Evolutionary conservation across 345 rosid genomes (phyloP), one percentile per base, ranked within the genome.

Genomic region (Salix brachista): DNA sequence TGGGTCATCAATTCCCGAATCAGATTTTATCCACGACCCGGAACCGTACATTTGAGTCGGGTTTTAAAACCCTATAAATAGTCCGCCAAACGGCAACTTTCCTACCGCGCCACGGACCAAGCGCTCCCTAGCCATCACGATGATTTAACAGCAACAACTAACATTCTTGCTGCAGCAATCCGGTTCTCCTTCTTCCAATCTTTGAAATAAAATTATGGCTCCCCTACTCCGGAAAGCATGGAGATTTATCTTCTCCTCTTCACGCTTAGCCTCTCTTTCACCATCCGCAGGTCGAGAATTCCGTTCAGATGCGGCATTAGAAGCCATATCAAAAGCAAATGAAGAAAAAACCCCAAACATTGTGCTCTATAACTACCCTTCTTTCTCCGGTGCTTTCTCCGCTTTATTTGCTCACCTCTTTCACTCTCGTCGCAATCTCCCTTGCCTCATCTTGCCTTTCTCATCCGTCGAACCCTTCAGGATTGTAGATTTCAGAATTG

Each of bases 221-320:
- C 30, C 30, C 71, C 23, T 25, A 23, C 19, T 76, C 2, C 52
- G 17, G 41, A 60, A 56, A 73, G 79, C 60, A 72, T 72, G 66
- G 71, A 70, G 42, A 16, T 8, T 67, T 18, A 23, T 71, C 11
- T 42, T 58, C 28, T 8, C 28, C 50, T 34, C 56, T 18, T 11
- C 69, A 1, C 36, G 69, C 1, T 58, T 6, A 1, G 36, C 60
- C 52, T 36, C 64, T 36, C 26, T 18, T 21, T 61, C 71, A 14
- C 78, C 60, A 56, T 6, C 54, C 42, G 56, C 85, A 68, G 61
- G 23, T n/a, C 50, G 88, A 65, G 69, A 83, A 64, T 95, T 89
- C 42, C 90, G 99, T 71, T 93, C 97, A n/a, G 89, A 88, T 76
- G 92, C 95, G 9, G 98, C 97, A 10, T 79, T 92, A 26, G 90